A percentile compares a stretch with the other conserved stretches of the same genome.
These are phyloP conservation scores for Elongisporangium senticosum DNA, from an alignment of 352 stramenopile genomes.

Conservation along the genomic window DNA sequence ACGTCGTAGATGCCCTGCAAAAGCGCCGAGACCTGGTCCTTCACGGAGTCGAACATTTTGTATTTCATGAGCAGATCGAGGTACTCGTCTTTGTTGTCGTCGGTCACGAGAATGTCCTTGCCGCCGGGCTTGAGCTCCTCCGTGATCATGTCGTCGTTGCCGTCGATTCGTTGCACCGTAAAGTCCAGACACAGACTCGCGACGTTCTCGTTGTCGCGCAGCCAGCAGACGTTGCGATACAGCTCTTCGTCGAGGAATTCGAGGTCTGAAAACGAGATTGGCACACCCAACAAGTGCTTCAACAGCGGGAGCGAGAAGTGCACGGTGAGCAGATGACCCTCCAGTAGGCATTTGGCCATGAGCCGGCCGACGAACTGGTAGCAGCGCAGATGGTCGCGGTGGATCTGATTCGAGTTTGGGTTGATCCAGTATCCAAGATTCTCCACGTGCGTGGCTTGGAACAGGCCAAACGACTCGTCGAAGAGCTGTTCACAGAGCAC, in stretches of 20 bases:
- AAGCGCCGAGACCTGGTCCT: constrained; percentile 88
- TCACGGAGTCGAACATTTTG: constrained; percentile 90
- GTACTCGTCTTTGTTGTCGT: constrained; percentile 95
- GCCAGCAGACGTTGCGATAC: constrained; percentile 57
- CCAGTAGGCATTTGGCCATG: constrained; percentile 71
- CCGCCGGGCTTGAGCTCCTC: constrained; percentile 91
- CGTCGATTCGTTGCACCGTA: constrained; percentile 47
- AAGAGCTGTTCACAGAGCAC: constrained; percentile 76
- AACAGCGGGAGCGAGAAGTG: constrained; percentile 74
- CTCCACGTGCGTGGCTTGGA: constrained; percentile 63
- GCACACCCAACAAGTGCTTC: constrained; percentile 78
- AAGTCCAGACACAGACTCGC: constrained; percentile 73
- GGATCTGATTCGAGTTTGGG: constrained; percentile 57
- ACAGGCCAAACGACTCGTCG: constrained; percentile 71
- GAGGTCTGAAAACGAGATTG: constrained; percentile 76
- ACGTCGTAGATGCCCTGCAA: constrained; percentile 90
- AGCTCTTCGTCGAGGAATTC: constrained; percentile 79
- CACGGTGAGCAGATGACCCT: constrained; percentile 70
- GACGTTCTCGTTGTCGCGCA: constrained; percentile 59
- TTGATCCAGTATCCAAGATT: constrained; percentile 84
- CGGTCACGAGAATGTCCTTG: constrained; percentile 89
- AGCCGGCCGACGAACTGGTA: constrained; percentile 75
- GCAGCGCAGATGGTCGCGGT: constrained; percentile 63
- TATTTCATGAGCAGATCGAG: constrained; percentile 92
- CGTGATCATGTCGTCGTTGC: constrained; percentile 44